Evolutionary conservation across 1,284 basidiomycete species (phyloP).

Genomic region (Melanopsichium pennsylvanicum): DNA sequence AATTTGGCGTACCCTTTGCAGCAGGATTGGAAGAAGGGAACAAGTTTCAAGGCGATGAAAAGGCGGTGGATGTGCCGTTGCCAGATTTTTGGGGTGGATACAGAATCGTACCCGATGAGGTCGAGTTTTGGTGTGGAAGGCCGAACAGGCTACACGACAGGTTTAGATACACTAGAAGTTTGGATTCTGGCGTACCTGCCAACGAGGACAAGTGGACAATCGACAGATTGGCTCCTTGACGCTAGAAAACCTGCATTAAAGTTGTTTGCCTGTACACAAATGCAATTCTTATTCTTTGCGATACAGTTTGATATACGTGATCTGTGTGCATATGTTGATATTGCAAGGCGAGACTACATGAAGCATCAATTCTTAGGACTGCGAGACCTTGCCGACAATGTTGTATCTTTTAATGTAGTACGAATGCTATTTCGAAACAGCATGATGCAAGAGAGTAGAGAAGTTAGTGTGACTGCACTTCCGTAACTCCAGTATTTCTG

Average conservation of each 20-base stretch:
- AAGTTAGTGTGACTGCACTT: too few relatives aligned
- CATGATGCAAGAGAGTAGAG: not conserved
- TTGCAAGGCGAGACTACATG: not conserved
- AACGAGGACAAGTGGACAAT: conserved; percentile 48
- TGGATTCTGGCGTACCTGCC: conserved; percentile 10
- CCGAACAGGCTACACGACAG: conserved; percentile 62
- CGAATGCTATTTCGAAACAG: conserved; percentile 29
- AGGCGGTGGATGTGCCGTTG: conserved; percentile 71
- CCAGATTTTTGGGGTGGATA: conserved; percentile 97
- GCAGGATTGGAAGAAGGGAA: conserved; percentile 45
- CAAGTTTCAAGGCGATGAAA: conserved; percentile 26
- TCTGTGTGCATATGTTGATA: not conserved
- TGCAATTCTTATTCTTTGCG: too few relatives aligned
- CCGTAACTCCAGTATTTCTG: too few relatives aligned
- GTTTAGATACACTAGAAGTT: conserved; percentile 52
- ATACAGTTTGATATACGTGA: not conserved
- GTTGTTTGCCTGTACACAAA: too few relatives aligned
- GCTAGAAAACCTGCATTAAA: not conserved
- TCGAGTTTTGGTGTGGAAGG: conserved; percentile 66
- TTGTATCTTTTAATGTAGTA: conserved; percentile 65
- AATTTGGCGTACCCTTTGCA: conserved; percentile 71
- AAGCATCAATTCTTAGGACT: not conserved
- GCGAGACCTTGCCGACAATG: conserved; percentile 60
- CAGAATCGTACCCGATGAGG: conserved; percentile 86
- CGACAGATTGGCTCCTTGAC: conserved; percentile 52